Evolutionary conservation across 2,329 filamentous ascomycete genomes (phyloP).

Genomic region (Hirsutella rhossiliensis): DNA sequence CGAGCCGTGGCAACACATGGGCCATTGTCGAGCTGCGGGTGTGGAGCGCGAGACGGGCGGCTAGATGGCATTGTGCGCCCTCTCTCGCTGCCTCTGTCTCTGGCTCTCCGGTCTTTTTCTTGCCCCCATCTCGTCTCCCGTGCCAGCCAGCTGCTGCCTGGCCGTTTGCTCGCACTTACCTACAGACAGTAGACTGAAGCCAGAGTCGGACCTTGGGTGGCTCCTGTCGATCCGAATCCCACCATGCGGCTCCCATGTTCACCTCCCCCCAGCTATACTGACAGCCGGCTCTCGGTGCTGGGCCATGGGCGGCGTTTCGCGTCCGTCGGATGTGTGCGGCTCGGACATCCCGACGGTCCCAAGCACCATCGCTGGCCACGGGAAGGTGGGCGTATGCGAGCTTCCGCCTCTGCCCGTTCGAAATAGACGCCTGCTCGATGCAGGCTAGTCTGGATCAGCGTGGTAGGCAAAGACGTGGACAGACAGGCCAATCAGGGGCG

Average conservation of each 20-base stretch:
- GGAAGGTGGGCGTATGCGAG: background rate
- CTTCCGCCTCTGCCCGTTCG: background rate
- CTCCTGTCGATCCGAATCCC: background rate
- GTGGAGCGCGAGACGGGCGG: too few species aligned
- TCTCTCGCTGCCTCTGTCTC: too few species aligned
- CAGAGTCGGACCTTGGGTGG: background rate
- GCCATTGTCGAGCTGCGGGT: too few species aligned
- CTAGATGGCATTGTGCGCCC: too few species aligned
- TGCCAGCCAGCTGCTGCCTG: too few species aligned
- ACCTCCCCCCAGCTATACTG: background rate
- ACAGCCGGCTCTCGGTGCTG: background rate
- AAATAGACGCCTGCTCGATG: background rate
- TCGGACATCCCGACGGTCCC: background rate
- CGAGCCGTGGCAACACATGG: too few species aligned
- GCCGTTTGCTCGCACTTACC: background rate
- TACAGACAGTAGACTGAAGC: background rate
- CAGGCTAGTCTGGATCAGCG: background rate
- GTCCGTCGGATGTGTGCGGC: background rate
- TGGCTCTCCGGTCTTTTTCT: too few species aligned
- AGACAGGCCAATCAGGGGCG: constrained; percentile 14
- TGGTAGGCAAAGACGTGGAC: too few species aligned
- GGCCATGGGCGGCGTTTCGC: background rate
- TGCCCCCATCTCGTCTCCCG: too few species aligned
- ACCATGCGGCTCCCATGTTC: background rate
- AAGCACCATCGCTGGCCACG: too few species aligned